Base-by-base conservation (phyloP, 306 rosid genomes). In the Lablab purpureus region DNA sequence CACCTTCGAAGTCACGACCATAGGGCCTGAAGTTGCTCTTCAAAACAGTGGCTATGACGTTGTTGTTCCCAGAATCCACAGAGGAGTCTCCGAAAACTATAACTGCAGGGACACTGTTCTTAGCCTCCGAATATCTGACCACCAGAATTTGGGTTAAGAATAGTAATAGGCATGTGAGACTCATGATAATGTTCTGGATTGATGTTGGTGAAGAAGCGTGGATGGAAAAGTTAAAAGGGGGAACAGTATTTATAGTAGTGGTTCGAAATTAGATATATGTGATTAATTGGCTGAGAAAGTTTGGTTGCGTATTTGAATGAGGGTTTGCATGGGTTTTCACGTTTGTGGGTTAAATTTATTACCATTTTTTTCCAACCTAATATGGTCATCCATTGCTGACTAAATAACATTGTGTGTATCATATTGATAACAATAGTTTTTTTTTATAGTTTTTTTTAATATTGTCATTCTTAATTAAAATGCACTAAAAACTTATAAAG, bases 21-120 rank as follows among this genome's bases (percentile, higher is more conserved):
- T 94, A 94, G 2, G 98, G 98, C 78, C 17, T 49, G 47, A 94
- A 94, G 28, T 94, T 94, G 83, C 98, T 94, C 83, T 91, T 84
- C 1, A 91, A 84, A 43, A 94, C 56, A 5, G 98, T 94, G 2
- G 88, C 89, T 32, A 91, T 87, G 3, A 9, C 59, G 82, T 94
- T 91, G 89, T 94, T 94, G 84, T 94, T 94, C 7, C 98, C 98
- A 1, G 98, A 90, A 77, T 94, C 98, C 0, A 91, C 98, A 0
- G 98, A 68, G 9, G 98, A 94, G 86, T 94, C 98, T 1, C 98
- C 98, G 22, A 94, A 94, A 3, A 86, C 89, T 17, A 86, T 86
- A 4, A 86, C 50, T 0, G 89, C 89, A 7, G 89, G 86, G 4
- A 86, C 40, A 7, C 34, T 43, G 5, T 34, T 23, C 18, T 8